Evolutionary conservation across 768 basidiomycete species (phyloP).

Genomic region (Mycena belliarum): DNA sequence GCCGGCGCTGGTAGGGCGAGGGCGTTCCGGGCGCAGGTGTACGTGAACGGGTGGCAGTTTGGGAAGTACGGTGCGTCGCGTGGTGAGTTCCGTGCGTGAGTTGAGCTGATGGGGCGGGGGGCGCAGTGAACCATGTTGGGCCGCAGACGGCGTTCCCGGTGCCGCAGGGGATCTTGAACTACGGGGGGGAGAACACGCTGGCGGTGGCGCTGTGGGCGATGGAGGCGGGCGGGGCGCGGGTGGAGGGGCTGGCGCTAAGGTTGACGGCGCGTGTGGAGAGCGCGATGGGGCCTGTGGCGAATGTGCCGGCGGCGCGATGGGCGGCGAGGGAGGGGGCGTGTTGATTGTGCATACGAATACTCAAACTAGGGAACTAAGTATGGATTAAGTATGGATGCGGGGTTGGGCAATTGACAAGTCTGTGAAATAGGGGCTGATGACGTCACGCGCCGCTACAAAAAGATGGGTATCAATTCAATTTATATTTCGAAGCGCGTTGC

Average conservation of each 20-base stretch:
- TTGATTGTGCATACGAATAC: no score
- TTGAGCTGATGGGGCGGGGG: no score
- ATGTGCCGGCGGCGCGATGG: conserved; percentile 38
- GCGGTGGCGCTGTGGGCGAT: conserved; percentile 51
- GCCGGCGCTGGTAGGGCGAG: no score
- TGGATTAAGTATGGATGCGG: no score
- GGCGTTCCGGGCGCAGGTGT: conserved; percentile 46
- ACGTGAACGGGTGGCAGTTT: conserved; percentile 47
- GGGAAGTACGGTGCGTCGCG: conserved; percentile 41
- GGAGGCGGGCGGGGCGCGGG: conserved; percentile 39
- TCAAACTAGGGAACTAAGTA: no score
- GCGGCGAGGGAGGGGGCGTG: conserved; percentile 33
- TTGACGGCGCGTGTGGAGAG: conserved; percentile 41
- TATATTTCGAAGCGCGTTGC: no score
- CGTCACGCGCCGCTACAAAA: no score
- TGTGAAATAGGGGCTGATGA: no score
- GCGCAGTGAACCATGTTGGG: conserved; percentile 44
- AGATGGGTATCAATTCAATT: no score
- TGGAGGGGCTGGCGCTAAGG: conserved; percentile 39
- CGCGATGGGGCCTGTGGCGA: conserved; percentile 35
- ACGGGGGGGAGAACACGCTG: conserved; percentile 47
- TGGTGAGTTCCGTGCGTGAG: no score
- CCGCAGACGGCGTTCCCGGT: conserved; percentile 45
- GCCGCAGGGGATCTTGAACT: conserved; percentile 52
- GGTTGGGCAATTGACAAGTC: no score